Base-by-base conservation (phyloP, 2,329 filamentous ascomycete species). In the Fusarium verticillioides region DNA sequence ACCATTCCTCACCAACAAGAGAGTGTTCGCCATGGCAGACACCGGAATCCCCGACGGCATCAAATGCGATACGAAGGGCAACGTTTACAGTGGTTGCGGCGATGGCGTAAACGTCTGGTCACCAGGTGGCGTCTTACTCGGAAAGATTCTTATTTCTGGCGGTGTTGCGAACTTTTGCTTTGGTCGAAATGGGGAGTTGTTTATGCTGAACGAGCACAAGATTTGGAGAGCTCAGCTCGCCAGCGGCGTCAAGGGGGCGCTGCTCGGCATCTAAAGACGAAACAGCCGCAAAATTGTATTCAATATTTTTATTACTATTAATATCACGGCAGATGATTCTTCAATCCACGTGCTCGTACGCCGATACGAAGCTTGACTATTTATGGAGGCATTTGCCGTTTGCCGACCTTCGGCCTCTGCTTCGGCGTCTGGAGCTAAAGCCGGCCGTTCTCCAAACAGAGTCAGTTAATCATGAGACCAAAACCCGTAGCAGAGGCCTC, bases 81-180 rank as follows among this genome's bases (percentile, higher is more conserved):
- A 87, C 60, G 83, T 88, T 1, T 88, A 87, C 77, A 80, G 83
- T 37, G 86, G 85, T 6, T 85, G 83, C 53, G 85, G 84, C 5
- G 86, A 87, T 65, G 86, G 86, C 7, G 77, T 88, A 16, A 83
- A 84, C 53, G 81, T 88, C 2, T 88, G 85, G 85, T 85, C 84
- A 12, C 70, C 83, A 3, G 81, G 81, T 0, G 86, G 86, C 3
- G 80, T 82, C 4, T 76, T 88, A 3, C 79, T 88, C 15, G 86
- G 86, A 9, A 83, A 83, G 50, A 84, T 86, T 15, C 42, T 84
- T 1, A 78, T 85, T 1, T 78, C 81, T 2, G 85, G 83, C 0
- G 84, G 84, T 1, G 81, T 82, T 5, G 82, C 85, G 0, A 87
- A 87, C 65, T 87, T 87, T 63, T 85, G 83, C 43, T 87, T 87